These are phyloP conservation scores for Pseudonitzschia multistriata DNA, from an alignment of 108 stramenopile genomes.

Conservation along the genomic window DNA sequence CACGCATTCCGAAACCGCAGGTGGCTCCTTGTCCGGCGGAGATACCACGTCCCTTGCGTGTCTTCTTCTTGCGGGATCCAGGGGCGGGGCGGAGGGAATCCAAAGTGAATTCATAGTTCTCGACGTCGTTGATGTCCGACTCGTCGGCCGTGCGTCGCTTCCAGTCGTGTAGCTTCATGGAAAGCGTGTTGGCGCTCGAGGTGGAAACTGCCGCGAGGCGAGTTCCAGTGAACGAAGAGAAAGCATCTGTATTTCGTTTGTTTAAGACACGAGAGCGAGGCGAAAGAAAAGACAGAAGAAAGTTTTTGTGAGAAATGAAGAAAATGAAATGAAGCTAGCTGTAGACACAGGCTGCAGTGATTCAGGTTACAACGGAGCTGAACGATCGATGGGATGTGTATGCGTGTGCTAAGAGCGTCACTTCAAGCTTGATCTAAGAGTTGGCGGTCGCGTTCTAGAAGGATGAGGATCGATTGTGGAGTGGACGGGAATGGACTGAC, in stretches of 20 bases:
- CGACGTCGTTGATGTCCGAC: constrained; percentile 66
- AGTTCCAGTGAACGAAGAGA: constrained; percentile 5
- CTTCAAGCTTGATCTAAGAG: no score
- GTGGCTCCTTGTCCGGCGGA: constrained; percentile 95
- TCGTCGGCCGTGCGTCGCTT: constrained; percentile 89
- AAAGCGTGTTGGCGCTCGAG: constrained; percentile 22
- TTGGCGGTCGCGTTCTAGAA: no score
- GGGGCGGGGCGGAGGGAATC: constrained; percentile 80
- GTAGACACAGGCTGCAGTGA: no score
- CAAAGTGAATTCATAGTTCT: constrained; percentile 68
- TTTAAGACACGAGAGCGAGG: neutral
- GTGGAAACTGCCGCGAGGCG: constrained; percentile 21
- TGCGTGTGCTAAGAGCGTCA: no score
- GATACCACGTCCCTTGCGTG: constrained; percentile 96
- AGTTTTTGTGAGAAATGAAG: neutral
- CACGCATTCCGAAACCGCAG: constrained; percentile 97
- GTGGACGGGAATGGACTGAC: no score
- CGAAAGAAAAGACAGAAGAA: neutral
- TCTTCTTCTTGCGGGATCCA: constrained; percentile 75
- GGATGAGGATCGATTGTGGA: no score
- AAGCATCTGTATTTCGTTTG: constrained; percentile 1
- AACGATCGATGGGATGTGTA: no score
- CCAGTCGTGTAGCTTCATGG: constrained; percentile 96
- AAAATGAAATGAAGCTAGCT: no score
- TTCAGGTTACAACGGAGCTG: no score